Evolutionary conservation across 768 basidiomycete genomes (phyloP).

Genomic region (Termitomyces sp.): DNA sequence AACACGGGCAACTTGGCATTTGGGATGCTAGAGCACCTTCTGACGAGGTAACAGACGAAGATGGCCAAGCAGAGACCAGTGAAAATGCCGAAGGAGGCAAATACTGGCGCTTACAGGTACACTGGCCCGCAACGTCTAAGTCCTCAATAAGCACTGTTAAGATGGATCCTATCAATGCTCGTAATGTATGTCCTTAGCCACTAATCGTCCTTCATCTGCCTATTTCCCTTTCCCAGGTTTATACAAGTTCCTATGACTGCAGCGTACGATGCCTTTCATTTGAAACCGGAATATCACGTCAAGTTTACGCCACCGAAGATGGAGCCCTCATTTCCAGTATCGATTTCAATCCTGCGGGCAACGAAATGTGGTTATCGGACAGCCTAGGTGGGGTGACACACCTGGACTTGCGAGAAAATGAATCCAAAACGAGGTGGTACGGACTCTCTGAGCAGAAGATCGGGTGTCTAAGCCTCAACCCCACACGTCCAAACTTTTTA

Average conservation of each 20-base stretch:
- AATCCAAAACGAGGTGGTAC: conserved; percentile 54
- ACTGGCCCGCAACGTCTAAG: conserved; percentile 79
- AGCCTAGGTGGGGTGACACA: conserved; percentile 67
- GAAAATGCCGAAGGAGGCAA: conserved; percentile 60
- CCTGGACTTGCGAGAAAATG: conserved; percentile 66
- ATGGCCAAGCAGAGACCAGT: conserved; percentile 39
- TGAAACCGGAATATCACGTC: conserved; percentile 64
- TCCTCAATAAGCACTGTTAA: conserved; percentile 80
- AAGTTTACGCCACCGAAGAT: conserved; percentile 63
- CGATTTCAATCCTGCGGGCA: conserved; percentile 62
- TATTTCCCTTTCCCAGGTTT: conserved; percentile 43
- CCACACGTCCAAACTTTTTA: conserved; percentile 58
- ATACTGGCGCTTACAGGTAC: conserved; percentile 75
- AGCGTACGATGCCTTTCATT: conserved; percentile 74
- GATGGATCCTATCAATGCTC: conserved; percentile 70
- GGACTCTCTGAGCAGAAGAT: conserved; percentile 70
- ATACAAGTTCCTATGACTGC: conserved; percentile 80
- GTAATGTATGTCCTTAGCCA: conserved; percentile 47
- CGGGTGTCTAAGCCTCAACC: conserved; percentile 78
- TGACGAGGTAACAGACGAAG: conserved; percentile 67
- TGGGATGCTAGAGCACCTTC: conserved; percentile 78
- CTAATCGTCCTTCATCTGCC: not conserved
- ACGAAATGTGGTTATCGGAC: conserved; percentile 87
- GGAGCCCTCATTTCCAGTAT: conserved; percentile 59
- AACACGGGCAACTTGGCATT: conserved; percentile 78